phyloP scores from a whole-genome alignment of 495 filamentous ascomycete genomes.

The Penicillium lividum region DNA sequence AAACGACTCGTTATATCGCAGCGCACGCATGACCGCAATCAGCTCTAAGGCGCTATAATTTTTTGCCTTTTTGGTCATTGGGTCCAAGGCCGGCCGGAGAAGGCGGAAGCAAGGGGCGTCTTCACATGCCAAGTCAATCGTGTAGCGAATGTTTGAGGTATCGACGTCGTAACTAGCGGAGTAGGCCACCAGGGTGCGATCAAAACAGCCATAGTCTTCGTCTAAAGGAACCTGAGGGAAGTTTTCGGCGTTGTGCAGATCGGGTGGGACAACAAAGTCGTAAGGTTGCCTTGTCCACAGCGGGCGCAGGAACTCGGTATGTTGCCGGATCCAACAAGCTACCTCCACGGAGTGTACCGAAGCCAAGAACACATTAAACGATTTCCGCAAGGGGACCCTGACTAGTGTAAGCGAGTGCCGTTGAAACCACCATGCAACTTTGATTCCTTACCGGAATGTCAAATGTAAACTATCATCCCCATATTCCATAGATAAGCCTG shows the following conservation, averaged over 20 bases:
- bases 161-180: slow-evolving; percentile 74
- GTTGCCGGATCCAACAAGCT: slow-evolving; percentile 68
- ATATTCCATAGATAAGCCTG: slow-evolving; percentile 63
- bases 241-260: slow-evolving; percentile 60
- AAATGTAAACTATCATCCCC: slow-evolving; percentile 85
- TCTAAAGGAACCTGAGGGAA: slow-evolving; percentile 62
- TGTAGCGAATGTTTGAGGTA: slow-evolving; percentile 73
- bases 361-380: slow-evolving; percentile 70
- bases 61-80: too few relatives aligned
- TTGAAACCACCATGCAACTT: not conserved
- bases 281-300: slow-evolving; percentile 76
- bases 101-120: slow-evolving; percentile 83
- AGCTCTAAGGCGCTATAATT: slow-evolving; percentile 72
- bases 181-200: slow-evolving; percentile 83
- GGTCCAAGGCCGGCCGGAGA: slow-evolving; percentile 60
- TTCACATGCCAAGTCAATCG: slow-evolving; percentile 72
- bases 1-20: slow-evolving; percentile 93
- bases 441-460: slow-evolving; percentile 67
- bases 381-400: slow-evolving; percentile 64
- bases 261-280: slow-evolving; percentile 60
- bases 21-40: slow-evolving; percentile 79
- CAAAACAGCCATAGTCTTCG: slow-evolving; percentile 79
- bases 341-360: slow-evolving; percentile 78
- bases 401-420: not conserved
- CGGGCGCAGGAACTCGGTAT: slow-evolving; percentile 78